These are phyloP conservation scores for Colletotrichum trifolii DNA, from an alignment of 2,329 filamentous ascomycete genomes.

Conservation along the genomic window DNA sequence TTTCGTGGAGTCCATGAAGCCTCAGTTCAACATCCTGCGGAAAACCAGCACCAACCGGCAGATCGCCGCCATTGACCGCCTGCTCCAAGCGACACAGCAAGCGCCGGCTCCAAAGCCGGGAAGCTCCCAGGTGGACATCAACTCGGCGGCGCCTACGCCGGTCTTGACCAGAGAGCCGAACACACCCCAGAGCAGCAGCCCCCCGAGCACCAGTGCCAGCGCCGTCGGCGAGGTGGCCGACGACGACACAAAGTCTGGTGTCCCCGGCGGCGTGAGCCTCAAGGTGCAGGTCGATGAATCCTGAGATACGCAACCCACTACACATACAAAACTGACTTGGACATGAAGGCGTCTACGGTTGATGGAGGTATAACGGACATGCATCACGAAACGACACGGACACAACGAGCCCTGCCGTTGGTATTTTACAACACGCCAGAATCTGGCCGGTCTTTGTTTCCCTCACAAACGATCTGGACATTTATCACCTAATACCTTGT, in stretches of 20 bases:
- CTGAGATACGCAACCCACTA: slow-evolving; percentile 31
- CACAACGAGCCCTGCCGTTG: slow-evolving; percentile 18
- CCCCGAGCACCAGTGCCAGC: slow-evolving; percentile 72
- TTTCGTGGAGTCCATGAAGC: slow-evolving; percentile 72
- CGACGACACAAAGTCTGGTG: slow-evolving; percentile 42
- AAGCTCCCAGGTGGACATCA: slow-evolving; percentile 48
- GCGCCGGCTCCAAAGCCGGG: slow-evolving; percentile 32
- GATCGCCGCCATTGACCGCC: slow-evolving; percentile 70
- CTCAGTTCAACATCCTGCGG: slow-evolving; percentile 70
- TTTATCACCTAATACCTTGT: slow-evolving; percentile 28
- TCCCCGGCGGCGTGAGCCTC: slow-evolving; percentile 34
- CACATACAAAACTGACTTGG: background rate
- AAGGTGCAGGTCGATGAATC: slow-evolving; percentile 46
- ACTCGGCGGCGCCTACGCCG: slow-evolving; percentile 71
- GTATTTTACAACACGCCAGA: background rate
- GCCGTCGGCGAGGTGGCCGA: slow-evolving; percentile 54
- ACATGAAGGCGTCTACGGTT: slow-evolving; percentile 27
- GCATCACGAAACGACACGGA: slow-evolving; percentile 30
- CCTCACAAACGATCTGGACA: slow-evolving; percentile 15
- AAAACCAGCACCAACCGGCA: slow-evolving; percentile 75
- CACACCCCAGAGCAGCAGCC: slow-evolving; percentile 74
- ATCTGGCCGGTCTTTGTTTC: slow-evolving; percentile 14
- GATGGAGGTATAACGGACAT: slow-evolving; percentile 24
- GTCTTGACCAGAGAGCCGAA: slow-evolving; percentile 76
- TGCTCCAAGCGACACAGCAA: slow-evolving; percentile 50